Conservation (phyloP, 2,329 filamentous ascomycete genomes). For the Capronia epimyces region DNA sequence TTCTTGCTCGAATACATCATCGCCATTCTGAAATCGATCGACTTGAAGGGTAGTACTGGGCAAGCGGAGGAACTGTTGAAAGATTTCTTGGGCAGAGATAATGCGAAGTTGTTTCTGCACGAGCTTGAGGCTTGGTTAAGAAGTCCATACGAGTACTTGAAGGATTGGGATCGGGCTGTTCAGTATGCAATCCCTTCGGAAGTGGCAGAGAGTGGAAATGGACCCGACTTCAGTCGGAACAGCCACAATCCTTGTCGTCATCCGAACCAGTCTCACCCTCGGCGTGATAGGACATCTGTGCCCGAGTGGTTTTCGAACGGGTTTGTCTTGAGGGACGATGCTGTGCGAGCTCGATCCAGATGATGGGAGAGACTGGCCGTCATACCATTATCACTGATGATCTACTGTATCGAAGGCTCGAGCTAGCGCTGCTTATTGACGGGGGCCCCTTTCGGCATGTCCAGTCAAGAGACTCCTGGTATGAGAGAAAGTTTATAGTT, state of each 20-base stretch:
- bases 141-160: constrained; percentile 67
- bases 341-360: not conserved
- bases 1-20: constrained; percentile 83
- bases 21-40: constrained; percentile 74
- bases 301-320: constrained; percentile 19
- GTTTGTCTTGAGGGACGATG: constrained; percentile 12
- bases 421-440: no score
- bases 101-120: constrained; percentile 73
- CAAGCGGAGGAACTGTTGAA: constrained; percentile 72
- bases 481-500: no score
- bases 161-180: constrained; percentile 74
- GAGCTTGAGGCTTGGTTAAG: constrained; percentile 77
- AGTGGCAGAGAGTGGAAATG: not conserved
- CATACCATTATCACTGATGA: no score
- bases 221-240: not conserved
- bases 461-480: no score
- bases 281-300: not conserved
- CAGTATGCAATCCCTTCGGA: constrained; percentile 53
- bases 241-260: not conserved
- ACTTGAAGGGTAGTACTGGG: constrained; percentile 71
- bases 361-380: not conserved
- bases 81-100: constrained; percentile 70
- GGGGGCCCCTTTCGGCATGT: no score
- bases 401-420: no score
- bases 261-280: constrained; percentile 1